Evolutionary conservation across 371 early-diverging fungal genomes (phyloP).

Genomic region (Apophysomyces variabilis): DNA sequence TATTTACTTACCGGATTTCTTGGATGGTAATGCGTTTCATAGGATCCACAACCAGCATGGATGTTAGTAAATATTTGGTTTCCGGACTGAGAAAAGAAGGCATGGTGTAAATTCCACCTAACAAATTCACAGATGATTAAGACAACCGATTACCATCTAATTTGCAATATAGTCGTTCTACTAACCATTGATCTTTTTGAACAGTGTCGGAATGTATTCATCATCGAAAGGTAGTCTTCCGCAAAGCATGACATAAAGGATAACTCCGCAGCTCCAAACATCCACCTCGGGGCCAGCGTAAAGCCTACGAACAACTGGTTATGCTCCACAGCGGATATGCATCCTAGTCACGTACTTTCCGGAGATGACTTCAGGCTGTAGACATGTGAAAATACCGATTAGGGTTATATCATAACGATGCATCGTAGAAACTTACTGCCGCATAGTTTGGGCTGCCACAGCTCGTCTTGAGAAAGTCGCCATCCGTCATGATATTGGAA

Average conservation of each 20-base stretch:
- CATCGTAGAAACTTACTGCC: conserved; percentile 53
- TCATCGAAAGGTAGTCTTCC: conserved; percentile 99
- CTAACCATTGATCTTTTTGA: conserved; percentile 88
- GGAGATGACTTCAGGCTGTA: conserved; percentile 92
- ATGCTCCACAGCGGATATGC: too few relatives aligned
- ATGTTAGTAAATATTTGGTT: conserved; percentile 80
- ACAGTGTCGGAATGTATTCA: conserved; percentile 95
- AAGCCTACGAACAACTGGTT: conserved; percentile 39
- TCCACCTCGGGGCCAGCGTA: conserved; percentile 99
- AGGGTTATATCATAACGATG: conserved; percentile 12
- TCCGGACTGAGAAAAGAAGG: conserved; percentile 87
- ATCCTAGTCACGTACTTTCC: conserved; percentile 66
- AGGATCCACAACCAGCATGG: conserved; percentile 97
- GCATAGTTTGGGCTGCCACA: conserved; percentile 93
- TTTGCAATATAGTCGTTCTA: background rate
- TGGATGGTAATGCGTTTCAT: conserved; percentile 91
- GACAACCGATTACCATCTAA: background rate
- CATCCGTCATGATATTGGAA: conserved; percentile 94
- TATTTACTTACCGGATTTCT: conserved; percentile 68
- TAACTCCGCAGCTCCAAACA: conserved; percentile 99
- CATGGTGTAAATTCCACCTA: conserved; percentile 89
- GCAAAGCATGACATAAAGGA: conserved; percentile 99
- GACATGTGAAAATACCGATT: conserved; percentile 1
- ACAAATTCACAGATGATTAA: too few relatives aligned
- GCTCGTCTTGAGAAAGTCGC: conserved; percentile 94